phyloP scores from a whole-genome alignment of 345 rosid species.

The Brassica carinata region DNA sequence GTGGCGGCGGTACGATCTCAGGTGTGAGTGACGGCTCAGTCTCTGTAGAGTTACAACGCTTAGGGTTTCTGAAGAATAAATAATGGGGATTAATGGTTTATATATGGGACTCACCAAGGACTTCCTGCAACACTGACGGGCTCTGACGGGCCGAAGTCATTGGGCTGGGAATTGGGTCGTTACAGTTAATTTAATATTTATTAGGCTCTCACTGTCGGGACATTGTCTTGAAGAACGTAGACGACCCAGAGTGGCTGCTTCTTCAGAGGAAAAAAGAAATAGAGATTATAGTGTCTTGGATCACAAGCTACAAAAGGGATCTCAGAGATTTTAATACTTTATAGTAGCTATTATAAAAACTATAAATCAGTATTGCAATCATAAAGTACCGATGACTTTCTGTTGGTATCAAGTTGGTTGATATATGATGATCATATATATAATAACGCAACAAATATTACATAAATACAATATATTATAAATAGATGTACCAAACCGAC shows the following conservation, averaged over 20 bases:
- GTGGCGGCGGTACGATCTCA: no score
- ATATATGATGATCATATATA: conserved; percentile 2
- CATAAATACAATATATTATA: not conserved
- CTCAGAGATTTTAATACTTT: conserved; percentile 26
- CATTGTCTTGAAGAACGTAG: conserved; percentile 8
- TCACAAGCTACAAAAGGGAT: conserved; percentile 36
- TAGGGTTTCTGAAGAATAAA: no score
- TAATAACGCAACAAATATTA: not conserved
- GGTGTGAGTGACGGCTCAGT: no score
- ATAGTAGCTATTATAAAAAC: not conserved
- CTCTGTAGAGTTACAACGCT: no score
- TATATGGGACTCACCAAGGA: no score
- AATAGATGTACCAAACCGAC: not conserved
- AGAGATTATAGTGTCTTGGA: conserved; percentile 44
- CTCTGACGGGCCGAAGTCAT: no score
- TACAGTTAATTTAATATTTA: not conserved
- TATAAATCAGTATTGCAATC: not conserved
- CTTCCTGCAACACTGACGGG: no score
- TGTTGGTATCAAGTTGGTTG: conserved; percentile 8
- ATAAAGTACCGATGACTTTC: not conserved
- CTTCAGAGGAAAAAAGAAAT: conserved; percentile 41
- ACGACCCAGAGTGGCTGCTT: conserved; percentile 47
- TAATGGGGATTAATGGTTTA: no score
- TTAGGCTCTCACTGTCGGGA: conserved; percentile 48
- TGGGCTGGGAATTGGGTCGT: no score